Conservation (phyloP, 306 rosid genomes). For the apple (Malus domestica) region DNA sequence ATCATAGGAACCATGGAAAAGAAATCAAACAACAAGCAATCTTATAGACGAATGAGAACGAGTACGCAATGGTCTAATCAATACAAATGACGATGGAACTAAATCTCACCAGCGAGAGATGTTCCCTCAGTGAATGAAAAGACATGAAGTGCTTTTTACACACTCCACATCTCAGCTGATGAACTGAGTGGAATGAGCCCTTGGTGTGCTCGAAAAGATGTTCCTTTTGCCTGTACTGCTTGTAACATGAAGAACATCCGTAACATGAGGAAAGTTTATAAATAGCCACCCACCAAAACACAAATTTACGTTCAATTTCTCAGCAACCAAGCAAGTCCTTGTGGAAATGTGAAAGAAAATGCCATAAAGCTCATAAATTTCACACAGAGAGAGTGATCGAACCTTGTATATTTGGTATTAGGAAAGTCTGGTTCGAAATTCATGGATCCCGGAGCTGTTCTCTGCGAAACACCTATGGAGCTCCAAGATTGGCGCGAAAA, state of each 20-base stretch:
- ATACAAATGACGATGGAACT: background rate
- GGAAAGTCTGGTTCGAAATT: constrained; percentile 10
- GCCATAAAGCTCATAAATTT: background rate
- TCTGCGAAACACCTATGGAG: background rate
- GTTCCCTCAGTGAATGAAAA: constrained; percentile 78
- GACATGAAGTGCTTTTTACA: constrained; percentile 69
- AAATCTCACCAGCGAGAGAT: constrained; percentile 46
- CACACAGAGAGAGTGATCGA: background rate
- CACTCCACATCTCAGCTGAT: constrained; percentile 65
- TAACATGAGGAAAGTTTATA: background rate
- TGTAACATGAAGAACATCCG: constrained; percentile 67
- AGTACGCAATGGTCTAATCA: background rate
- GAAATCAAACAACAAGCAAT: background rate
- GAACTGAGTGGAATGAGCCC: constrained; percentile 42
- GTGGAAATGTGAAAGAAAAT: background rate
- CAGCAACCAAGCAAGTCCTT: background rate
- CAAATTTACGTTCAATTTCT: background rate
- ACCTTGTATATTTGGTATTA: constrained; percentile 24
- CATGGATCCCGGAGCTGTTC: constrained; percentile 10
- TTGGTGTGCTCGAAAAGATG: constrained; percentile 71
- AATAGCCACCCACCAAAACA: background rate
- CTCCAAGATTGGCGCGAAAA: constrained; percentile 8
- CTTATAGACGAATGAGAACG: background rate
- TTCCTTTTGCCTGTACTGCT: constrained; percentile 61
- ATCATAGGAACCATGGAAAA: constrained; percentile 1